phyloP scores from a whole-genome alignment of 2,329 filamentous ascomycete genomes.

The Diaporthe aspalathi region DNA sequence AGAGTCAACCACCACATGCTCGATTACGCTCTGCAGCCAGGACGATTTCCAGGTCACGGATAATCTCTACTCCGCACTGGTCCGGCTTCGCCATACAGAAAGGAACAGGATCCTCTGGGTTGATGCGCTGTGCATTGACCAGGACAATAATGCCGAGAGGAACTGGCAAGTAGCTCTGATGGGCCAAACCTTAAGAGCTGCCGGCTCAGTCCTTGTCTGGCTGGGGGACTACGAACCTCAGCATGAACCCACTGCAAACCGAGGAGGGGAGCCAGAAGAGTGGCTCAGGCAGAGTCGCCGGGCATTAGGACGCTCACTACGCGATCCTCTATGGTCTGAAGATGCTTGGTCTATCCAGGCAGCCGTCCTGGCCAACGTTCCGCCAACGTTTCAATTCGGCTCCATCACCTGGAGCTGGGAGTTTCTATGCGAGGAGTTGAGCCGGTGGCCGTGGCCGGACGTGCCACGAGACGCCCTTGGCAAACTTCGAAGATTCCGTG shows the following conservation, averaged over 20 bases:
- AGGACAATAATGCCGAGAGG: conserved; percentile 9
- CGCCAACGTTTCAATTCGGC: neutral
- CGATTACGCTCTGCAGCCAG: conserved; percentile 6
- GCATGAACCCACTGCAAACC: conserved; percentile 1
- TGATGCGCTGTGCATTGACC: conserved; percentile 12
- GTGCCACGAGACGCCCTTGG: neutral
- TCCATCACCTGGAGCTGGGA: conserved; percentile 9
- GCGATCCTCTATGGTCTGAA: conserved; percentile 19
- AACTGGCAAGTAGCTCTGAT: conserved; percentile 19
- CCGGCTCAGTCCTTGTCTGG: conserved; percentile 20
- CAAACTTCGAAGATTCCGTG: neutral
- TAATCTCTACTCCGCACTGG: conserved; percentile 3
- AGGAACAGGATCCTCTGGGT: conserved; percentile 12
- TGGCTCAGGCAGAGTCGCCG: conserved; percentile 14
- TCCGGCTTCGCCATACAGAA: conserved; percentile 18
- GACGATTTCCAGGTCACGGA: neutral
- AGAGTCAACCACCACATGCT: neutral
- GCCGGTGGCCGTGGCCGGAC: neutral
- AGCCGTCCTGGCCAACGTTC: neutral
- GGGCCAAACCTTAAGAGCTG: neutral
- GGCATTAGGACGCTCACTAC: neutral
- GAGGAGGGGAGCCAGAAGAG: neutral
- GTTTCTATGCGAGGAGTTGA: neutral
- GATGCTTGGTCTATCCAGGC: conserved; percentile 18
- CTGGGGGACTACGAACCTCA: conserved; percentile 5